Conservation (phyloP, 371 early-diverging fungal genomes). For the Choanephora cucurbitarum region DNA sequence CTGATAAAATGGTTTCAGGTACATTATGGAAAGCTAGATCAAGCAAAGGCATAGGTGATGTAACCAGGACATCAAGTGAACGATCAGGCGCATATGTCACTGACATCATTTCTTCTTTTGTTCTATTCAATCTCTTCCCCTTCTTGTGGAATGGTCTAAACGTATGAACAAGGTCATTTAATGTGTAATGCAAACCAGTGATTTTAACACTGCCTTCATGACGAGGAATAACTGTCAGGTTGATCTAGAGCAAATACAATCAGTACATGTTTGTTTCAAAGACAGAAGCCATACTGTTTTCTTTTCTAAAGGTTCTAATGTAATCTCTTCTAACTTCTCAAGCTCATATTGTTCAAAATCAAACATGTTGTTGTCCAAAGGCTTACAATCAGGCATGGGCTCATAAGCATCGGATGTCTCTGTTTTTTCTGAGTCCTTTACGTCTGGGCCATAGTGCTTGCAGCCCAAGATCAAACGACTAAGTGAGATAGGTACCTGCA, state of each 20-base stretch:
- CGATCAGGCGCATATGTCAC: conserved; percentile 69
- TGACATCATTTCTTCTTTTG: conserved; percentile 62
- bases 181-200: conserved; percentile 75
- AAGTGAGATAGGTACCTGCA: conserved; percentile 61
- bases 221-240: conserved; percentile 72
- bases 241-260: no score
- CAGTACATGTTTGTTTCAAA: no score
- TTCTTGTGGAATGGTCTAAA: conserved; percentile 68
- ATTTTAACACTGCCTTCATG: conserved; percentile 75
- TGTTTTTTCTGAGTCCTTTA: conserved; percentile 6
- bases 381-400: conserved; percentile 34
- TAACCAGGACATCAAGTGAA: conserved; percentile 73
- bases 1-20: conserved; percentile 80
- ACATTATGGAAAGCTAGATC: conserved; percentile 74
- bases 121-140: conserved; percentile 77
- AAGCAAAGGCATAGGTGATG: conserved; percentile 83
- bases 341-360: conserved; percentile 55
- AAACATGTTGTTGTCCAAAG: conserved; percentile 25
- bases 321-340: conserved; percentile 49
- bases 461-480: conserved; percentile 67
- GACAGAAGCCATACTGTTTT: conserved; percentile 38
- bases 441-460: conserved; percentile 49
- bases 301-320: conserved; percentile 56
- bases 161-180: conserved; percentile 76
- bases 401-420: conserved; percentile 16